Evolutionary conservation across 2,329 filamentous ascomycete genomes (phyloP), one percentile per base, ranked within the genome.

Genomic region (Orbilia brochopaga): DNA sequence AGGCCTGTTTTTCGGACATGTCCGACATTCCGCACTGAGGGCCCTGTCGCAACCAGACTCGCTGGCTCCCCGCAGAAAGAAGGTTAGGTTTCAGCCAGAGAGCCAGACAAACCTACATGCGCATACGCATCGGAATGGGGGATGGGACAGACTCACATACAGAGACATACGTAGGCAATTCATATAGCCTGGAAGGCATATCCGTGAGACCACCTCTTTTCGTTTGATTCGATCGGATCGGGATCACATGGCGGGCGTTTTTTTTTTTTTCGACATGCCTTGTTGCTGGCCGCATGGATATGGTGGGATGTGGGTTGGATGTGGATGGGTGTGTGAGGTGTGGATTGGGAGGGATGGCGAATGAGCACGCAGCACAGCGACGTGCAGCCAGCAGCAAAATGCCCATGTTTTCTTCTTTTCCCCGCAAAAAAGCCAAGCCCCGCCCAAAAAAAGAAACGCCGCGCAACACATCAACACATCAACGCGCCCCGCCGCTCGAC

Each of bases 341-440:
- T n/a, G n/a, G n/a, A n/a, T n/a, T n/a, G 19, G 19, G 21, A 48
- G 30, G 40, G 40, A 30, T 46, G 55, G 55, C 27, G 21, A 24
- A 44, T 46, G n/a, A 17, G 40, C 32, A 24, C 37, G 48, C 50
- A 48, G 56, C 42, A 51, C 30, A 27, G 50, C 57, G 37, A 23
- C 57, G 4, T 32, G 27, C 27, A 32, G 27, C 27, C 27, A 32
- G 27, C 27, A 32, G 27, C 27, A 32, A 32, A 32, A 60, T 42
- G 37, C 37, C 5, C 37, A 42, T 42, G 37, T 62, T 69, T 69
- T 60, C 64, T 69, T 69, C 57, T 63, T 60, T 69, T 69, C 65
- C 65, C 65, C 65, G 65, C 65, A 69, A 69, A 69, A 69, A 62
- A 54, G 65, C 65, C 65, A 69, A 69, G 65, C 56, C 35, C 15